These are phyloP conservation scores for Fraxinus baroniana DNA, from an alignment of 305 asterid species.

Conservation along the genomic window DNA sequence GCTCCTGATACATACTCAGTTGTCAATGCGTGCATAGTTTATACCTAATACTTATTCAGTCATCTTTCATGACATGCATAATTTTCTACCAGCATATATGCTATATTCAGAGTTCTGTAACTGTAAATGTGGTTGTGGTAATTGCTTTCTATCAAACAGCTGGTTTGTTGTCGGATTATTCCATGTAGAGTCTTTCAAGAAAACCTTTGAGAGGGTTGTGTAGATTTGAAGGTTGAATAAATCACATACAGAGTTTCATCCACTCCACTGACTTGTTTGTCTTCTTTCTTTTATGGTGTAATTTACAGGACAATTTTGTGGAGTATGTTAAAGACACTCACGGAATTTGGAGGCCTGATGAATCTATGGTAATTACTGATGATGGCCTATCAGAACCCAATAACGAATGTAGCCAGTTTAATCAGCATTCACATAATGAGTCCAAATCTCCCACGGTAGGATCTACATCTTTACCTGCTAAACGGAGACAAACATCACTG, in stretches of 20 bases:
- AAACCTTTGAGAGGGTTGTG: slow-evolving; percentile 1
- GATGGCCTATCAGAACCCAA: slow-evolving; percentile 15
- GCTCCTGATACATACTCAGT: not conserved
- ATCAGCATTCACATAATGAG: slow-evolving; percentile 35
- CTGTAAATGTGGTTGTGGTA: not conserved
- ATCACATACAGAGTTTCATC: not conserved
- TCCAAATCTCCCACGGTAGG: slow-evolving; percentile 37
- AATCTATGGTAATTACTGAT: slow-evolving; percentile 11
- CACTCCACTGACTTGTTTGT: not conserved
- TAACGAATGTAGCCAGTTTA: slow-evolving; percentile 25
- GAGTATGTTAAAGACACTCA: slow-evolving; percentile 20
- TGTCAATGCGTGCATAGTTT: not conserved
- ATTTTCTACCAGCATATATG: not conserved
- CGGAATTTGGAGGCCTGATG: not conserved
- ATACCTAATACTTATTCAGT: not conserved
- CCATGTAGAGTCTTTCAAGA: not conserved
- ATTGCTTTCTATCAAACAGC: not conserved
- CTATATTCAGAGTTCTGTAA: not conserved
- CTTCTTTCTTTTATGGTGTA: not conserved
- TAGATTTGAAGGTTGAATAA: not conserved
- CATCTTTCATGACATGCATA: not conserved
- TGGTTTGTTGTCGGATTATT: not conserved
- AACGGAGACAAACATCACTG: slow-evolving; percentile 30
- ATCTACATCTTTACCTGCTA: slow-evolving; percentile 48
- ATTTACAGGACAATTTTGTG: slow-evolving; percentile 18